phyloP scores from a whole-genome alignment of 2,329 filamentous ascomycete species.

The Aspergillus tubingensis region DNA sequence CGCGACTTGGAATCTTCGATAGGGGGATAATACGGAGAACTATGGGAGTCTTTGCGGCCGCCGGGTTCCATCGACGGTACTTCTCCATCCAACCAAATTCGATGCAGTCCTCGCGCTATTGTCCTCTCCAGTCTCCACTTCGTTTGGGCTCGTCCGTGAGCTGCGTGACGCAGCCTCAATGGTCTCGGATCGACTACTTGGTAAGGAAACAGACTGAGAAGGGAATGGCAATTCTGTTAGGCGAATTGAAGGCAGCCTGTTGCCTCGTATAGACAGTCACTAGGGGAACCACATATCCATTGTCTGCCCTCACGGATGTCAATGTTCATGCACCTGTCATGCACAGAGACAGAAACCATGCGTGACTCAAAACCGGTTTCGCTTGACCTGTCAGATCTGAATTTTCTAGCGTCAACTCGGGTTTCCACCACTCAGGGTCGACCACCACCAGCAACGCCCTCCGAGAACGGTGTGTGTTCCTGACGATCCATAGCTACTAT shows the following conservation, averaged over 20 bases:
- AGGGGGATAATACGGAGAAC: neutral
- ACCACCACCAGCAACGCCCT: neutral
- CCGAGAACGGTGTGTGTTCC: neutral
- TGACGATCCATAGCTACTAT: constrained; percentile 1
- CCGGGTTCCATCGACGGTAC: neutral
- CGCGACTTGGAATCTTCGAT: neutral
- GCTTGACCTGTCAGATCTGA: neutral
- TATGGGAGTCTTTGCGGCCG: neutral
- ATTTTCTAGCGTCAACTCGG: neutral
- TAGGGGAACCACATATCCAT: neutral
- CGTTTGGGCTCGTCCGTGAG: neutral
- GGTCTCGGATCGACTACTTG: neutral
- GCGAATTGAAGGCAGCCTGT: too few species aligned
- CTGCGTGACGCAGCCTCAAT: neutral
- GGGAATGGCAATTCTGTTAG: neutral
- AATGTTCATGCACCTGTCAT: too few species aligned
- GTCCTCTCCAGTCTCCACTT: too few species aligned
- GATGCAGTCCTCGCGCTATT: neutral
- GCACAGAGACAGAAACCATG: too few species aligned
- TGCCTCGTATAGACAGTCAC: too few species aligned
- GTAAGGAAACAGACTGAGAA: neutral
- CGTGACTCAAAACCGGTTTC: neutral
- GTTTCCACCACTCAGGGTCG: neutral
- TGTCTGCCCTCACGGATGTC: too few species aligned
- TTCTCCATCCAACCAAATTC: neutral